Evolutionary conservation across 176 grass and related monocot genomes (phyloP).

Genomic region (Elymus sibiricus): DNA sequence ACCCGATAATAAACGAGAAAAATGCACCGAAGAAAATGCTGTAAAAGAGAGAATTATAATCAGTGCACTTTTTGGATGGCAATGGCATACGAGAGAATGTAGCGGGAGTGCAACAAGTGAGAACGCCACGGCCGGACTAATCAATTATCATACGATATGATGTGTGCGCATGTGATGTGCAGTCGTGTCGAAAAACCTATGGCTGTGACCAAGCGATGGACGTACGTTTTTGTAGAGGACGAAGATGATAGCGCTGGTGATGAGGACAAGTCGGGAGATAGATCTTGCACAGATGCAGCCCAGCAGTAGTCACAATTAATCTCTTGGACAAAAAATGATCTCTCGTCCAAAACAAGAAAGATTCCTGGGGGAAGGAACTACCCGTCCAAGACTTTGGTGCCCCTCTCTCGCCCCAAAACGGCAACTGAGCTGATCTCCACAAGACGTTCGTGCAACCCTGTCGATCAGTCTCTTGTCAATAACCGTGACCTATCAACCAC

Average conservation of each 20-base stretch:
- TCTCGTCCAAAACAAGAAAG: constrained; percentile 32
- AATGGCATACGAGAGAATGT: background rate
- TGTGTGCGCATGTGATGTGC: background rate
- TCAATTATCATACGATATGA: background rate
- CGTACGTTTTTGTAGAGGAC: background rate
- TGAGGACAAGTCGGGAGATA: constrained; percentile 16
- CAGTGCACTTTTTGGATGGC: background rate
- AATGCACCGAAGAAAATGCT: background rate
- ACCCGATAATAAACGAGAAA: background rate
- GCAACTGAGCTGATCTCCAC: constrained; percentile 29
- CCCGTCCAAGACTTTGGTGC: constrained; percentile 13
- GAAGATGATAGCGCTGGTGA: constrained; percentile 28
- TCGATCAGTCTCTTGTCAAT: constrained; percentile 14
- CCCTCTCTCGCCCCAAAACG: constrained; percentile 6
- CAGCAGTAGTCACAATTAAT: constrained; percentile 18
- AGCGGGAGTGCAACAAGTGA: background rate
- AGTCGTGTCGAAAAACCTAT: background rate
- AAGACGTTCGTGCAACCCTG: constrained; percentile 21
- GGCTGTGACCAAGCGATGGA: background rate
- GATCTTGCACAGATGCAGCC: constrained; percentile 21
- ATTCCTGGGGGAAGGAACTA: constrained; percentile 21
- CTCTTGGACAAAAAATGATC: background rate
- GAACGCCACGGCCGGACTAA: background rate
- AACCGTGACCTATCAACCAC: constrained; percentile 33
- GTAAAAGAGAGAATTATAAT: background rate